These are phyloP conservation scores for Cadophora gregata DNA, from an alignment of 2,329 filamentous ascomycete species.

Conservation along the genomic window DNA sequence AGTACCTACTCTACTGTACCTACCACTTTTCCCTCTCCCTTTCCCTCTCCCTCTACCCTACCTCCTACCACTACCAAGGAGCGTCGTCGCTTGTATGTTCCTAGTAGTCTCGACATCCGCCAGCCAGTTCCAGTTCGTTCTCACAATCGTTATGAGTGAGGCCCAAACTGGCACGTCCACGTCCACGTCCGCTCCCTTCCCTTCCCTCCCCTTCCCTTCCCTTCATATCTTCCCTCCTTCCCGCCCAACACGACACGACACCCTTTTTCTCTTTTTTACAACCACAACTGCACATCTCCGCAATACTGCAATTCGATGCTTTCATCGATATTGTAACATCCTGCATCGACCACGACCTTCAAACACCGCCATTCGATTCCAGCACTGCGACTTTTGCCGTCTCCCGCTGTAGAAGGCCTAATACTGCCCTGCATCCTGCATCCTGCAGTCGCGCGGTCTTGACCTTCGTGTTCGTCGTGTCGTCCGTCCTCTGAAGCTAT, in stretches of 20 bases:
- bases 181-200: neutral
- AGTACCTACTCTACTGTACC: too few species aligned
- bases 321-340: constrained; percentile 35
- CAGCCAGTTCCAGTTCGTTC: constrained; percentile 6
- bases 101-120: constrained; percentile 9
- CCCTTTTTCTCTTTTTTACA: constrained; percentile 30
- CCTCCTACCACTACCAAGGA: too few species aligned
- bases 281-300: constrained; percentile 36
- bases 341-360: constrained; percentile 33
- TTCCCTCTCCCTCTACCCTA: too few species aligned
- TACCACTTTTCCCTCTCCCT: too few species aligned
- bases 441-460: constrained; percentile 19
- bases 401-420: neutral
- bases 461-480: constrained; percentile 22
- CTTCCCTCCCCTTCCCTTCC: neutral
- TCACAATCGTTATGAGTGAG: constrained; percentile 13
- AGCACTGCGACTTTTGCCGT: constrained; percentile 21
- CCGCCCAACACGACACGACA: constrained; percentile 15
- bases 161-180: constrained; percentile 16
- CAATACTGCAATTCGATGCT: constrained; percentile 38
- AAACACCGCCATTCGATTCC: constrained; percentile 28
- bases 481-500: constrained; percentile 41
- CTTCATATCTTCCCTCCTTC: neutral
- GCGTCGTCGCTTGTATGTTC: constrained; percentile 12
- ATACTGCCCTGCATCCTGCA: constrained; percentile 19